Percentiles rank a stretch among this genome's conserved stretches.
Evolutionary conservation across 257 asterid species (phyloP).

Genomic region (Lavandula angustifolia): DNA sequence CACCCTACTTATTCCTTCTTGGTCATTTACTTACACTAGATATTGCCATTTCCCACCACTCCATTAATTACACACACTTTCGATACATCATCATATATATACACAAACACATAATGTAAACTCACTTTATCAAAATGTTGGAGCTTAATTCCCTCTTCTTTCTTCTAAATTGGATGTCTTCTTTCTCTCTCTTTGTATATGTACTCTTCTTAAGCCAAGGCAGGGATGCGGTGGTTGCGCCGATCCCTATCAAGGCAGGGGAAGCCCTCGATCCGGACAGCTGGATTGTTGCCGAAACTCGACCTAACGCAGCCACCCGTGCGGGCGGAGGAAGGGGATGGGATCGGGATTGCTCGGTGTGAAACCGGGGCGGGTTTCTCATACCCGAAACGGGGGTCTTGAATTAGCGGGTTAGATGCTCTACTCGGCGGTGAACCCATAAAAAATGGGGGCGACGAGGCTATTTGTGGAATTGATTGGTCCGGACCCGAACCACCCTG

Average conservation of each 20-base stretch:
- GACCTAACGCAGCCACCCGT: constrained; percentile 49
- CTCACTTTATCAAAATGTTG: constrained; percentile 49
- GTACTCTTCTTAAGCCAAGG: constrained; percentile 63
- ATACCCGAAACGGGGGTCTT: constrained; percentile 79
- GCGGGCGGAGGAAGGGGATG: constrained; percentile 62
- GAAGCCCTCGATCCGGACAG: constrained; percentile 92
- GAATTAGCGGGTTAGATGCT: constrained; percentile 98
- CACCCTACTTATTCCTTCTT: constrained; percentile 34
- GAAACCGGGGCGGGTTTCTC: constrained; percentile 58
- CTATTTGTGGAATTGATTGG: constrained; percentile 56
- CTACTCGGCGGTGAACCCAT: constrained; percentile 99
- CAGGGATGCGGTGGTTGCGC: constrained; percentile 93
- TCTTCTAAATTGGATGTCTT: constrained; percentile 6
- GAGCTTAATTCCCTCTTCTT: not conserved
- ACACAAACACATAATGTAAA: constrained; percentile 33
- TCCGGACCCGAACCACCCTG: constrained; percentile 68
- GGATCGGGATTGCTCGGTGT: constrained; percentile 52
- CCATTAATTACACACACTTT: constrained; percentile 52
- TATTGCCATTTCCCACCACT: constrained; percentile 9
- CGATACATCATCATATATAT: constrained; percentile 30
- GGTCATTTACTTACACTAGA: constrained; percentile 44
- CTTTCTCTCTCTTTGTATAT: constrained; percentile 31
- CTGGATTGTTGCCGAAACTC: constrained; percentile 91
- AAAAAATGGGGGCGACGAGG: constrained; percentile 99
- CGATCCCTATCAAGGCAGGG: constrained; percentile 93